Evolutionary conservation across 768 basidiomycete species (phyloP), one percentile per base, ranked within the genome.

Genomic region (Amyloporia xantha): DNA sequence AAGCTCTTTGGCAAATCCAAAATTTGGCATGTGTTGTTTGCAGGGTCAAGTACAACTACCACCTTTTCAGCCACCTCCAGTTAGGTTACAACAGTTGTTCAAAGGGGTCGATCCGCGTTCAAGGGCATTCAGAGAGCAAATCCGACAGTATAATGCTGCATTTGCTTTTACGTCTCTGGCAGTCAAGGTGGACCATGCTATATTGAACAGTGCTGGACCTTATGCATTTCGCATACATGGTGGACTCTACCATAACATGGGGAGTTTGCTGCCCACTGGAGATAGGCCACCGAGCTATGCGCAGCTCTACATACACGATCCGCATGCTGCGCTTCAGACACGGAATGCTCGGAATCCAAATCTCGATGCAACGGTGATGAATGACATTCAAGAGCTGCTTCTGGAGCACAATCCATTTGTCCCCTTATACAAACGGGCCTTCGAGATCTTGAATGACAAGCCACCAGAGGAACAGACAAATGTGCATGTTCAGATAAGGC

Each of bases 231-330:
- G 52, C 0, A 65, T 75, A 5, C 62, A 57, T 55, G 70, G 68
- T 0, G 56, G 67, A 35, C 68, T 76, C 0, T 59, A 56, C 41
- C 72, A 77, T 54, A 44, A 44, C 0, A 59, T 66, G 9, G 72
- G 71, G 0, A 44, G 65, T 4, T 57, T 77, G 0, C 19, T 50
- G 2, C 64, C 71, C 21, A 7, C 45, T 0, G 39, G 42, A 15
- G 61, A 53, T 1, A 12, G 36, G 1, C 27, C 26, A 0, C 66
- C 72, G 0, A 26, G 45, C 0, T 75, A 68, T 61, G 64, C 69
- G 0, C 72, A 77, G 45, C 61, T 75, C 0, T 74, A 72, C 41
- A 60, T 75, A 2, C 64, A 70, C 58, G 71, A 76, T 48, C 63
- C 71, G 4, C 28, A 48, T 1, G 61, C 55, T 1, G 72, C 73